These are phyloP conservation scores for Platanthera zijinensis DNA, from an alignment of 106 monocot genomes.

Conservation along the genomic window DNA sequence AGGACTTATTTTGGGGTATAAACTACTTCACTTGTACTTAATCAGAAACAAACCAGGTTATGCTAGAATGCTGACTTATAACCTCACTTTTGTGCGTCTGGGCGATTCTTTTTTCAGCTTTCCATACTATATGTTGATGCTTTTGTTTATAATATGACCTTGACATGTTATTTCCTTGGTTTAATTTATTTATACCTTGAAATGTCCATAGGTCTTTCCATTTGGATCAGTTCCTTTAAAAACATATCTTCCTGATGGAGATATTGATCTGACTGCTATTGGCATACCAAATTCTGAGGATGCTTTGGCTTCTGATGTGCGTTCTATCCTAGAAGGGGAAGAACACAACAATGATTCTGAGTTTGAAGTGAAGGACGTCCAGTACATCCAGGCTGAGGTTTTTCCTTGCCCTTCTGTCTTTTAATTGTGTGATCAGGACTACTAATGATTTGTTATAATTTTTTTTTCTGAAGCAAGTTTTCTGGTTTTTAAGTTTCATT, in stretches of 20 bases:
- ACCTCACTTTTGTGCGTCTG: too few relatives aligned
- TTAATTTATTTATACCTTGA: neutral
- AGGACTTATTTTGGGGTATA: too few relatives aligned
- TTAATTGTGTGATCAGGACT: too few relatives aligned
- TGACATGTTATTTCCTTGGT: neutral
- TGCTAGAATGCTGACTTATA: too few relatives aligned
- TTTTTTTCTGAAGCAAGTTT: too few relatives aligned
- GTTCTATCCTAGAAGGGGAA: conserved; percentile 46
- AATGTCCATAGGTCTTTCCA: conserved; percentile 50
- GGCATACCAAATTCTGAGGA: conserved; percentile 39
- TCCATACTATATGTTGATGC: too few relatives aligned
- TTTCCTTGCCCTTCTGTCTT: neutral
- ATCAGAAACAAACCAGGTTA: too few relatives aligned
- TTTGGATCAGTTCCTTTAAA: conserved; percentile 96
- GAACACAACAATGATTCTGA: conserved; percentile 46
- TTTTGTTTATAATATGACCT: neutral
- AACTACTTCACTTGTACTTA: too few relatives aligned
- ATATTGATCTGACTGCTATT: conserved; percentile 83
- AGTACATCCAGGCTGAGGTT: conserved; percentile 86
- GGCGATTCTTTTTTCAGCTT: too few relatives aligned
- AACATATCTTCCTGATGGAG: conserved; percentile 98
- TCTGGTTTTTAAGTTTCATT: too few relatives aligned
- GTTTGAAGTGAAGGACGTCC: conserved; percentile 92
- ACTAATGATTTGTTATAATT: too few relatives aligned
- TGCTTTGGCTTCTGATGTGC: conserved; percentile 35